Evolutionary conservation across 192 early-diverging fungal genomes (phyloP).

Genomic region (Mortierella claussenii): DNA sequence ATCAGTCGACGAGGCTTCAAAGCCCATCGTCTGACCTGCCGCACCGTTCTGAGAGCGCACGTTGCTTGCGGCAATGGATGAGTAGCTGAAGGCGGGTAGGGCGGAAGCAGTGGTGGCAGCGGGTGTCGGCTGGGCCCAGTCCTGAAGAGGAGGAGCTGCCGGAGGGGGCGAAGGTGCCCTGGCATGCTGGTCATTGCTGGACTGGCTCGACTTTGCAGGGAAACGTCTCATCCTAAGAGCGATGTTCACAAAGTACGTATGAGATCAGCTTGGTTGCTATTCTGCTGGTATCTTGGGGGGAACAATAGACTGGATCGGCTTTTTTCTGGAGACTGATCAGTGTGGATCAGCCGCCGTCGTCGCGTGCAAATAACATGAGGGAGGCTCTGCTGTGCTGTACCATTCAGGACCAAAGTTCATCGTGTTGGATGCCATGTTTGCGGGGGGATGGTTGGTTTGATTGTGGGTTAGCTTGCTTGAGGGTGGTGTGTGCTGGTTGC

Average conservation of each 20-base stretch:
- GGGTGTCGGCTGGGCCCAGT: slow-evolving; percentile 21
- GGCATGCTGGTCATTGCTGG: slow-evolving; percentile 19
- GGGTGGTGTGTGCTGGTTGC: not conserved
- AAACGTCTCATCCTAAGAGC: slow-evolving; percentile 47
- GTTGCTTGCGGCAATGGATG: slow-evolving; percentile 41
- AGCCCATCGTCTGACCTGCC: not conserved
- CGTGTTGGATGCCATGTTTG: slow-evolving; percentile 58
- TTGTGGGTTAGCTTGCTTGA: not conserved
- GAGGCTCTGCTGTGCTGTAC: too few species aligned
- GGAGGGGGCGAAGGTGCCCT: slow-evolving; percentile 28
- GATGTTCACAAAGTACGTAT: not conserved
- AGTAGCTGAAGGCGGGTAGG: slow-evolving; percentile 40
- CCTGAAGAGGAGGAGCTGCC: slow-evolving; percentile 23
- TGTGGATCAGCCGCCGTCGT: not conserved
- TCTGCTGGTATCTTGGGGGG: too few species aligned
- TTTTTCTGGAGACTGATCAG: not conserved
- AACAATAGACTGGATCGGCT: not conserved
- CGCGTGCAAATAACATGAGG: not conserved
- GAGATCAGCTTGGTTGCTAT: too few species aligned
- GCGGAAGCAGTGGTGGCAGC: slow-evolving; percentile 13
- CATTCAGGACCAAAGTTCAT: slow-evolving; percentile 90
- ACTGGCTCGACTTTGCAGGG: slow-evolving; percentile 30
- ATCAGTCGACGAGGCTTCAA: slow-evolving; percentile 14
- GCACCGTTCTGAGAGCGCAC: slow-evolving; percentile 35
- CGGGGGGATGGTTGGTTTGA: slow-evolving; percentile 1